Evolutionary conservation across 1,139 yeast species (phyloP), one percentile per base, ranked within the genome.

Genomic region (Suhomyces bokatorum): DNA sequence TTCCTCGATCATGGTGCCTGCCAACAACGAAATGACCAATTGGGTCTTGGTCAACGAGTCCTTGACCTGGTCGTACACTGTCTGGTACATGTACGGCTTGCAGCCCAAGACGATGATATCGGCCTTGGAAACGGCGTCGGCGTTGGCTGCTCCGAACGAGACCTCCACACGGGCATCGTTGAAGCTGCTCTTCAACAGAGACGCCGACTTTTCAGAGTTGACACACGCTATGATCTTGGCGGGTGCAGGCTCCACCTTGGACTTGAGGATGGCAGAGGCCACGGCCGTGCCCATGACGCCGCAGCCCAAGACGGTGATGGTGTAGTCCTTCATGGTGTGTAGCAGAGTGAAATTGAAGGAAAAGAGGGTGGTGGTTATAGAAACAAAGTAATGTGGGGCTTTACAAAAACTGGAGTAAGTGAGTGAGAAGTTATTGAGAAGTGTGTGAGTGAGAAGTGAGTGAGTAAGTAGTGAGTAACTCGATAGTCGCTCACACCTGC

Each of bases 251-350:
- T 69, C 69, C 48, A 77, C 70, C 24, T 64, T 53, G n/a, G 69
- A 56, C 48, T 57, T 73, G 57, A 67, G 75, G 43, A 91, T 85
- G 16, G 98, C 96, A 13, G 89, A 77, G 33, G 87, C 78, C 38
- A 93, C 89, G n/a, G 99, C 97, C 28, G 95, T 86, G 47, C 99
- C 98, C 93, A 93, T 88, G 45, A 88, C 91, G 46, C 99, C 99
- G 57, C 96, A 83, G 36, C 97, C 99, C 46, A 93, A 75, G 24
- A 93, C 84, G 14, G 95, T 78, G 45, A 93, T 70, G 4, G 93
- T 86, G 63, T 79, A 82, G 47, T 76, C 75, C 48, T 69, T 57
- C 75, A 67, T 66, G n/a, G n/a, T n/a, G n/a, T n/a, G n/a, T n/a
- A n/a, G n/a, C n/a, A n/a, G n/a, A n/a, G n/a, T n/a, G n/a, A n/a